Evolutionary conservation across 768 basidiomycete genomes (phyloP), one percentile per base, ranked within the genome.

Genomic region (Rhodotorula toruloides): DNA sequence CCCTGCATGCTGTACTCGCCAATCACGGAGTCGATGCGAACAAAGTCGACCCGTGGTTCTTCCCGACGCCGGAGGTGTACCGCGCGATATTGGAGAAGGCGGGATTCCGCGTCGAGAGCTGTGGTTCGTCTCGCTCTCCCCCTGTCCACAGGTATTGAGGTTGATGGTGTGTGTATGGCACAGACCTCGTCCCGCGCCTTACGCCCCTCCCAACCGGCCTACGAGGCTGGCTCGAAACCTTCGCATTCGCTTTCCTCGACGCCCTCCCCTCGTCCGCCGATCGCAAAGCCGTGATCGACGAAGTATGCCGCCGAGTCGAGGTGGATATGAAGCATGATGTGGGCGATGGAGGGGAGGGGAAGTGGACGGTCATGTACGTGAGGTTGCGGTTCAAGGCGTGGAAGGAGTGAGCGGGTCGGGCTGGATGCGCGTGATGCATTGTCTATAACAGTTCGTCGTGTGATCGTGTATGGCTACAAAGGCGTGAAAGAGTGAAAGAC

Each of bases 1-100:
- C 83, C 8, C 71, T 91, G 22, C 80, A 89, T 67, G 74, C 79
- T 16, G 84, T 82, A 0, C 76, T 86, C 44, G 78, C 77, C 61
- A 76, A 77, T 37, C 79, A 81, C 34, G 87, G 87, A 0, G 76
- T 84, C 60, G 80, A 89, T 75, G 83, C 89, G 16, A 76, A 77
- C 14, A 73, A 77, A 17, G 75, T 84, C 48, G 90, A 92, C 74
- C 90, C 90, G 0, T 91, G 89, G 89, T 90, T 84, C 78, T 91
- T 90, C 74, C 90, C 90, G 8, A 86, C 86, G 1, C 81, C 81
- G 17, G 81, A 83, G 36, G 84, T 87, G 64, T 90, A 91, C 76
- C 77, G 76, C 52, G 79, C 80, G 76, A 85, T 87, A 31, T 79
- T 88, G 16, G 79, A 81, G 54, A 76, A 76, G 17, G 81, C 82